phyloP scores from a whole-genome alignment of 192 early-diverging fungal genomes.

The Backusella morwellensis region DNA sequence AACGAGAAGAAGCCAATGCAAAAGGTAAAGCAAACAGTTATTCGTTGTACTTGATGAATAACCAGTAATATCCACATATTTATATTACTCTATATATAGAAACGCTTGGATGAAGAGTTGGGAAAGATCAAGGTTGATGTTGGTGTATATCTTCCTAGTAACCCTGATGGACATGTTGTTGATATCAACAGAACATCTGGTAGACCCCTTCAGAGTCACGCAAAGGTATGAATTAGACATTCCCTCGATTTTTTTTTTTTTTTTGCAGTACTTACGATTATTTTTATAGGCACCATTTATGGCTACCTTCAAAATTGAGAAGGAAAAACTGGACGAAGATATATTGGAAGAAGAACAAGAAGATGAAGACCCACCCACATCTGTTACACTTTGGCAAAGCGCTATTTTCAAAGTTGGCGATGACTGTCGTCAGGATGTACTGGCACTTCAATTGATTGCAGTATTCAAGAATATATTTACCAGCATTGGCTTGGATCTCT shows the following conservation, averaged over 20 bases:
- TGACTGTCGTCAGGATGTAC: slow-evolving; percentile 98
- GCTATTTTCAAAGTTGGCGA: slow-evolving; percentile 99
- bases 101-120: slow-evolving; percentile 98
- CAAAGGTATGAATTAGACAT: slow-evolving; percentile 51
- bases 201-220: slow-evolving; percentile 92
- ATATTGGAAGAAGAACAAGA: slow-evolving; percentile 31
- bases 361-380: slow-evolving; percentile 33
- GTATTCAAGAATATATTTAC: slow-evolving; percentile 96
- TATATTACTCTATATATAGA: slow-evolving; percentile 35
- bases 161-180: slow-evolving; percentile 91
- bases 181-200: slow-evolving; percentile 95
- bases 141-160: slow-evolving; percentile 97
- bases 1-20: slow-evolving; percentile 72
- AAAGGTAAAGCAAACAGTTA: slow-evolving; percentile 50
- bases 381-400: slow-evolving; percentile 62
- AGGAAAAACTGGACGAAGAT: slow-evolving; percentile 51
- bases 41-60: background rate
- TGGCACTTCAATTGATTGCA: slow-evolving; percentile 96
- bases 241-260: background rate
- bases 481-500: slow-evolving; percentile 89
- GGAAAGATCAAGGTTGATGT: slow-evolving; percentile 90
- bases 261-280: background rate
- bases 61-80: background rate
- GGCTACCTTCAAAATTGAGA: slow-evolving; percentile 92
- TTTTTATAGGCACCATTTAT: slow-evolving; percentile 84